Base-by-base conservation (phyloP, 2,329 filamentous ascomycete species). In the Lasiodiplodia gonubiensis region DNA sequence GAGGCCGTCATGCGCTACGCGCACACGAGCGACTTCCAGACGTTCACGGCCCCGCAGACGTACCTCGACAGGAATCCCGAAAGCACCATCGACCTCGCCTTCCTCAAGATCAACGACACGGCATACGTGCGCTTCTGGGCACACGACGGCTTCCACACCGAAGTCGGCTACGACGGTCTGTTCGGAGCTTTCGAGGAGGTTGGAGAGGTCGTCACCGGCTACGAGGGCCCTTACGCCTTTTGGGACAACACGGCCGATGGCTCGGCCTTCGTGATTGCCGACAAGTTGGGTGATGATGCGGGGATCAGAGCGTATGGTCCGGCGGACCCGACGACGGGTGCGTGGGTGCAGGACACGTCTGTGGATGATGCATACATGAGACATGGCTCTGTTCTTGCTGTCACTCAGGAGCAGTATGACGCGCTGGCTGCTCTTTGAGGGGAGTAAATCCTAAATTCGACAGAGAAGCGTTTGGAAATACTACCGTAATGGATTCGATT, bases 21-120 rank as follows among this genome's bases (percentile, higher is more conserved):
- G 6, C 60, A 67, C 35, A 70, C 69, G 3, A 68, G 67, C 35
- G 67, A 70, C 33, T 70, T 70, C 59, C 46, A 49, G 23, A 71
- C 70, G 7, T 69, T 69, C 37, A 64, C 46, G 21, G 4, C 54
- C 18, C 51, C 69, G 10, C 35, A 63, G 12, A 68, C 68, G 6
- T 69, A 68, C 52, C 59, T 69, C 27, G 65, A 64, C 55, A 51
- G 63, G 27, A 65, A 60, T 4, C 68, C 63, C 4, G 12, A 51
- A 2, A 59, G 64, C 42, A 63, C 70, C 14, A 71, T 69, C 25
- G 68, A 70, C n/a, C 70, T 70, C 25, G 66, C 68, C 37, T 67
- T 70, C 42, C 68, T 69, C 37, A 70, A 71, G 49, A 64, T 70
- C 23, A 67, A 68, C 11, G 65, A 68, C 23, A 64, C 67, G 16